Base-by-base conservation (phyloP, 1,139 yeast species). In the Pichia cactophila region DNA sequence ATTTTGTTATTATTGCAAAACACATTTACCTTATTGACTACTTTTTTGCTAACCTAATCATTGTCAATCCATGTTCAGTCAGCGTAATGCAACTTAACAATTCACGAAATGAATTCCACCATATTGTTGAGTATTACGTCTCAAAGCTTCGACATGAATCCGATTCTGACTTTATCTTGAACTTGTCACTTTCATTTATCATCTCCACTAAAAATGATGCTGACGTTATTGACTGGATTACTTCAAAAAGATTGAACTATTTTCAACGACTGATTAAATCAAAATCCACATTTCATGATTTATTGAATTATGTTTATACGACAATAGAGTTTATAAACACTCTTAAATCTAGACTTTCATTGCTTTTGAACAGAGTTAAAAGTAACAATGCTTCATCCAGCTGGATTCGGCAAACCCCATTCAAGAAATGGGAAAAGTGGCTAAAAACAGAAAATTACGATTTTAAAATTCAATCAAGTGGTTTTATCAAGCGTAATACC, bases 371-470 rank as follows among this genome's bases (percentile, higher is more conserved):
- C 16, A 54, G 64, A 41, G 41, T 55, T 14, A 52, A 59, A 16
- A 55, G 56, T 43, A 54, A 50, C 23, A 50, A 52, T 17, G 56
- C 41, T 12, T 50, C 36, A 28, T 50, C 57, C 4, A 58, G 55
- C 43, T 61, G 65, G 63, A 45, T 57, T 5, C 33, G 46, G 4
- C 57, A 51, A 43, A 51, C 59, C 4, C 49, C 50, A 14, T 57
- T 63, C 42, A 52, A 49, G 28, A 58, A 57, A 43, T 64, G 63
- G 61, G 31, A 48, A 4, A 51, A 51, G 14, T 64, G 66, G 67
- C 51, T 62, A 1, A 50, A 35, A 31, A 42, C 29, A 14, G n/a
- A 17, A 17, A 33, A 5, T 9, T 26, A 29, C 48, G 28, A 37
- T 17, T 37, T 37, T 20, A 5, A 11, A 7, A 20, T 37, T 5